phyloP scores from a whole-genome alignment of 2,329 filamentous ascomycete species.

The Penicillium decumbens region DNA sequence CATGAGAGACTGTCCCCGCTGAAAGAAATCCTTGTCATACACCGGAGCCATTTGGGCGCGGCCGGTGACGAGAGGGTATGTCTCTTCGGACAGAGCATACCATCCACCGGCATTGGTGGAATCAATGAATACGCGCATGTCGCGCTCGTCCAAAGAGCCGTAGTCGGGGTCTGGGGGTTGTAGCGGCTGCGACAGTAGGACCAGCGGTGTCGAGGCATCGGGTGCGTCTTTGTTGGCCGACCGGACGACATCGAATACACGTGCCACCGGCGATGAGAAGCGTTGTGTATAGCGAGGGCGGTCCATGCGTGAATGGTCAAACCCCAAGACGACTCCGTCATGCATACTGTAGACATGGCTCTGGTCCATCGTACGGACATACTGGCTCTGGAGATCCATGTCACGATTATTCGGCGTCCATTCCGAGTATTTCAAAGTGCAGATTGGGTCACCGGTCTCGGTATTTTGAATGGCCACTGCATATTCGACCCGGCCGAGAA shows the following conservation, averaged over 20 bases:
- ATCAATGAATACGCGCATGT: slow-evolving; percentile 74
- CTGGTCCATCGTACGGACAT: slow-evolving; percentile 73
- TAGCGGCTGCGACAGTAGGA: slow-evolving; percentile 79
- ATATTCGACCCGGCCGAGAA: slow-evolving; percentile 83
- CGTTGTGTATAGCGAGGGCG: slow-evolving; percentile 62
- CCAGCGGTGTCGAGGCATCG: slow-evolving; percentile 62
- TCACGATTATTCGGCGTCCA: slow-evolving; percentile 93
- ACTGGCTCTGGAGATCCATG: slow-evolving; percentile 78
- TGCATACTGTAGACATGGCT: slow-evolving; percentile 84
- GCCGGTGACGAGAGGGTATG: slow-evolving; percentile 79
- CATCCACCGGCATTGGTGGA: slow-evolving; percentile 80
- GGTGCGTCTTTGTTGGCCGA: slow-evolving; percentile 62
- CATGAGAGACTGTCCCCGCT: slow-evolving; percentile 35
- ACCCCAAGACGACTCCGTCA: slow-evolving; percentile 77
- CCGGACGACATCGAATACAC: slow-evolving; percentile 82
- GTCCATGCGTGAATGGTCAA: slow-evolving; percentile 60
- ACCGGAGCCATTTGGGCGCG: slow-evolving; percentile 56
- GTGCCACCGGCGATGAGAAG: slow-evolving; percentile 71
- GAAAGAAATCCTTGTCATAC: slow-evolving; percentile 51
- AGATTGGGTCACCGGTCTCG: slow-evolving; percentile 69
- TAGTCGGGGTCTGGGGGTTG: slow-evolving; percentile 52
- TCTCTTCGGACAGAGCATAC: slow-evolving; percentile 85
- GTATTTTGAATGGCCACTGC: slow-evolving; percentile 76
- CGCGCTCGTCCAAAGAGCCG: slow-evolving; percentile 48
- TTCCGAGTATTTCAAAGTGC: slow-evolving; percentile 86